Base-by-base conservation (phyloP, 306 rosid genomes). In the Acacia melanoxylon region DNA sequence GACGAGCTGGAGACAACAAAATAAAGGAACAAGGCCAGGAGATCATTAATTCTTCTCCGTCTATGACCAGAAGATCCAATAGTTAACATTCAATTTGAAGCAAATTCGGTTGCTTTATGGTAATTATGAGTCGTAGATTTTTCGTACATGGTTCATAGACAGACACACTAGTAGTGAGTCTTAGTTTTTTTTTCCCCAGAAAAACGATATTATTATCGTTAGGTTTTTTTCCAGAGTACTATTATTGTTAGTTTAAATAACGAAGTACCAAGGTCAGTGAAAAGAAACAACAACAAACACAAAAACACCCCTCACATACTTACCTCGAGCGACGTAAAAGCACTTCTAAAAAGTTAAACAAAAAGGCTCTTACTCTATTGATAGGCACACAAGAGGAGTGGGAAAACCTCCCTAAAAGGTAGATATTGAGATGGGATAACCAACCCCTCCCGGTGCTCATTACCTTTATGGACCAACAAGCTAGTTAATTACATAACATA, bases 21-120 rank as follows among this genome's bases (percentile, higher is more conserved):
- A 27, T 27, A 27, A 91, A 84, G 87, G 97, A 91, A 82, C 89
- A 93, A 52, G 99, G 95, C 61, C 89, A 85, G 63, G 98, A 96
- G 87, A 89, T 93, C 41, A 72, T 89, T 7, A 69, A 86, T 77
- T 81, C 92, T 49, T 89, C 98, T 78, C 92, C 94, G 80, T 74
- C 91, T 46, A 4, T 79, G 0, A 87, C 91, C 85, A 79, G 92
- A 78, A 83, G 83, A 80, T 79, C 74, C 51, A 88, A 86, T 12
- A 77, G 76, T 46, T 11, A 45, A 8, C 51, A 45, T 3, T 33
- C 79, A 80, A 51, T 45, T 12, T 45, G 51, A 45, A 40, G 29
- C 29, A 27, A 27, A 27, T 27, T 27, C 29, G 0, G 73, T 58
- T 67, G 72, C 56, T 25, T 33, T 4, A 46, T 58, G 17, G 78